Evolutionary conservation across 495 filamentous ascomycete genomes (phyloP).

Genomic region (Penicillium coffeae): DNA sequence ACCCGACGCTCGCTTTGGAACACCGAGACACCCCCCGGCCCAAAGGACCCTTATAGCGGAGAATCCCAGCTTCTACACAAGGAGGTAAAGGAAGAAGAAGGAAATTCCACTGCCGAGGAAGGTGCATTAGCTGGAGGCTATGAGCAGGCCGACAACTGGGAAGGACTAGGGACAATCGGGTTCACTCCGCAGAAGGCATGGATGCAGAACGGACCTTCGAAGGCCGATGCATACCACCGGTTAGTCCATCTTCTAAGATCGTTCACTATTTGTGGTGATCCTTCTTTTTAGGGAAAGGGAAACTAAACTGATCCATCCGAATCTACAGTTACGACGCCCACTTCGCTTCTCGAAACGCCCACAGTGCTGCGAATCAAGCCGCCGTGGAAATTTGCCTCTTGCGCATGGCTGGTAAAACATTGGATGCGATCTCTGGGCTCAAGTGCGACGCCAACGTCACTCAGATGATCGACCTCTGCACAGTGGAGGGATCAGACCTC

Average conservation of each 20-base stretch:
- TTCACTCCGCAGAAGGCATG: conserved; percentile 13
- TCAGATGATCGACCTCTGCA: conserved; percentile 12
- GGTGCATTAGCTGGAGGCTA: conserved; percentile 12
- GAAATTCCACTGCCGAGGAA: conserved; percentile 7
- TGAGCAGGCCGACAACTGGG: conserved; percentile 19
- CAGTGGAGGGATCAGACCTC: conserved; percentile 13
- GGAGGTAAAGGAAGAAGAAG: background rate
- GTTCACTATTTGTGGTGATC: background rate
- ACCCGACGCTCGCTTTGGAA: conserved; percentile 54
- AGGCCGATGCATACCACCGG: conserved; percentile 14
- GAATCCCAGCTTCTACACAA: conserved; percentile 19
- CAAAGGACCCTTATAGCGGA: conserved; percentile 50
- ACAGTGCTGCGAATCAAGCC: conserved; percentile 33
- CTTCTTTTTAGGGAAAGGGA: background rate
- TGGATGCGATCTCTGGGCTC: conserved; percentile 27
- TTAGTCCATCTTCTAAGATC: conserved; percentile 14
- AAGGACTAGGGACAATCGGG: conserved; percentile 16
- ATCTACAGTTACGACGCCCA: conserved; percentile 16
- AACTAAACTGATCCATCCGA: background rate
- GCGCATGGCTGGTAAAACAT: conserved; percentile 31
- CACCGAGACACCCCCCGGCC: conserved; percentile 50
- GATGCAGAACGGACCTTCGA: conserved; percentile 1
- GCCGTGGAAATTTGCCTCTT: conserved; percentile 47
- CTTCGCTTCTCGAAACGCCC: conserved; percentile 1
- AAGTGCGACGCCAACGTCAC: conserved; percentile 31